These are phyloP conservation scores for Neurospora sp. DNA, from an alignment of 495 filamentous ascomycete species.

Conservation along the genomic window DNA sequence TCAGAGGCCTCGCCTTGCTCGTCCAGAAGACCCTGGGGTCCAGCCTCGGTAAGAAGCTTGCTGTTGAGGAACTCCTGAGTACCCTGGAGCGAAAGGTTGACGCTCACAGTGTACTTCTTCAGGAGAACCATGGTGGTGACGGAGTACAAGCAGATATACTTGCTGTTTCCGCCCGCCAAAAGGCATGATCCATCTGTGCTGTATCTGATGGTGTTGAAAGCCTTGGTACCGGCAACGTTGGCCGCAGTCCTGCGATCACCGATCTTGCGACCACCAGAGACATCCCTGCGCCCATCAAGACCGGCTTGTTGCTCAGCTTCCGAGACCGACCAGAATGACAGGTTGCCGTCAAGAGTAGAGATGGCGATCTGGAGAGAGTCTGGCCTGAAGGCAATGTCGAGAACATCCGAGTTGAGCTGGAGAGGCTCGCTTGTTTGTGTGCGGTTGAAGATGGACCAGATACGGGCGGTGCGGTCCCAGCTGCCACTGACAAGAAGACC, in stretches of 20 bases:
- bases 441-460: conserved; percentile 90
- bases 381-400: conserved; percentile 77
- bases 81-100: conserved; percentile 87
- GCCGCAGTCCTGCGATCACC: conserved; percentile 83
- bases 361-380: conserved; percentile 87
- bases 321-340: conserved; percentile 89
- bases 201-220: conserved; percentile 78
- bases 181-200: conserved; percentile 85
- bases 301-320: conserved; percentile 74
- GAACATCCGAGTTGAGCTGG: conserved; percentile 78
- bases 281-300: conserved; percentile 80
- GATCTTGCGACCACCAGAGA: conserved; percentile 82
- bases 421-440: conserved; percentile 92
- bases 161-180: conserved; percentile 86
- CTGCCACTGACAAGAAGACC: conserved; percentile 75
- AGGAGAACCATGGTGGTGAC: conserved; percentile 79
- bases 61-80: conserved; percentile 96
- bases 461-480: conserved; percentile 88
- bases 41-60: conserved; percentile 79
- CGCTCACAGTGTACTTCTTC: conserved; percentile 87
- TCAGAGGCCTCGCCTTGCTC: conserved; percentile 82
- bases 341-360: conserved; percentile 82
- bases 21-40: conserved; percentile 71
- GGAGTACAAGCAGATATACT: conserved; percentile 94
- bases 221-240: conserved; percentile 79